phyloP scores from a whole-genome alignment of 176 grass and related monocot genomes.

The Phragmites australis region DNA sequence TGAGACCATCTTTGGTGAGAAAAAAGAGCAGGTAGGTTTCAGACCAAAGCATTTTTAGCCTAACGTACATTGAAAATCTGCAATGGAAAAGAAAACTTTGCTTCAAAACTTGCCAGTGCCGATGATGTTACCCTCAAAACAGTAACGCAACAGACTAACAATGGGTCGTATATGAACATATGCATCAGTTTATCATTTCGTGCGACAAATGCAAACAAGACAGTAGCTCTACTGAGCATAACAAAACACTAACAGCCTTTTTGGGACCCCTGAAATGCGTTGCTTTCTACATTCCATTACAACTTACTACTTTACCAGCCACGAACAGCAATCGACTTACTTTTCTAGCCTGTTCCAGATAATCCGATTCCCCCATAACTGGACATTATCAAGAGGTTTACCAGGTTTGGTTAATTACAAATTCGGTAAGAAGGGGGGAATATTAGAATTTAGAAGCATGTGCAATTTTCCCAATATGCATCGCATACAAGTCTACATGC shows the following conservation, averaged over 20 bases:
- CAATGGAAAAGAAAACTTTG: neutral
- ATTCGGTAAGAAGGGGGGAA: neutral
- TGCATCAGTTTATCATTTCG: neutral
- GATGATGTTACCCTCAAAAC: neutral
- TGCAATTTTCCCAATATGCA: neutral
- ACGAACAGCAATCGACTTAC: neutral
- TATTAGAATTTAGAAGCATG: neutral
- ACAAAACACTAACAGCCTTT: neutral
- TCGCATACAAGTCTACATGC: neutral
- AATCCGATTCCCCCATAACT: neutral
- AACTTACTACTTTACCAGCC: neutral
- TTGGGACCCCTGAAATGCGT: neutral
- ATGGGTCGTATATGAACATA: neutral
- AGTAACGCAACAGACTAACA: neutral
- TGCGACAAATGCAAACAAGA: neutral
- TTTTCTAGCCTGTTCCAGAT: neutral
- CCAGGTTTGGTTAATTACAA: neutral
- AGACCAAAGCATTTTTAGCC: slow-evolving; percentile 40
- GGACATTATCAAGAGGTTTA: neutral
- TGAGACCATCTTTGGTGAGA: slow-evolving; percentile 24
- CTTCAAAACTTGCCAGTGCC: neutral
- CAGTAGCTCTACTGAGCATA: neutral
- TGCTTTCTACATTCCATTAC: neutral
- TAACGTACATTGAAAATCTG: slow-evolving; percentile 48
- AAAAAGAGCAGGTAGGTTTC: slow-evolving; percentile 24